These are phyloP conservation scores for Adenanthera pavonina DNA, from an alignment of 306 rosid species.

Conservation along the genomic window DNA sequence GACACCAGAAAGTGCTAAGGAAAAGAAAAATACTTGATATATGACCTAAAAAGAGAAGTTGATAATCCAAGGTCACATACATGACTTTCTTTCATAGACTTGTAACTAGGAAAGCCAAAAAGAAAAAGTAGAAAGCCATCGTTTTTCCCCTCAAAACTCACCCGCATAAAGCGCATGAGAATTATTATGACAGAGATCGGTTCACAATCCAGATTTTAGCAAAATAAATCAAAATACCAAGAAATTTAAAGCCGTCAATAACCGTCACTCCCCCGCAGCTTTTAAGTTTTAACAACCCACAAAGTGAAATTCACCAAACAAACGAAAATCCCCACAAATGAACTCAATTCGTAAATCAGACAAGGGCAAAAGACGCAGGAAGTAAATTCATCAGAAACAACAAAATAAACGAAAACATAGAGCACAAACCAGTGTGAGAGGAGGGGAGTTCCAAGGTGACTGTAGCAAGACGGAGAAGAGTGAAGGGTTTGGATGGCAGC, in stretches of 20 bases:
- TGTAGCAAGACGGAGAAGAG: background rate
- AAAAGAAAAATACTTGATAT: background rate
- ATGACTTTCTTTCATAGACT: background rate
- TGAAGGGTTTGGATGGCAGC: background rate
- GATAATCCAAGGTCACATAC: background rate
- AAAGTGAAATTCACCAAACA: slow-evolving; percentile 18
- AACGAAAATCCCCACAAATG: slow-evolving; percentile 22
- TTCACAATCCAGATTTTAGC: background rate
- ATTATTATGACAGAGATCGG: background rate
- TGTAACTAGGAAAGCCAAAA: background rate
- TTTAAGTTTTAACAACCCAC: slow-evolving; percentile 20
- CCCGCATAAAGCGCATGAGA: background rate
- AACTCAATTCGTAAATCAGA: background rate
- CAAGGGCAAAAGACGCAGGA: background rate
- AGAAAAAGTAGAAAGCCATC: background rate
- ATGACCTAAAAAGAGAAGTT: background rate
- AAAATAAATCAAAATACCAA: background rate
- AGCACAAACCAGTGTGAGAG: slow-evolving; percentile 48
- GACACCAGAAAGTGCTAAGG: slow-evolving; percentile 5
- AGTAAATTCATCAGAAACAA: slow-evolving; percentile 12
- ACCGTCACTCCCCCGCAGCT: background rate
- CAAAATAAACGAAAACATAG: slow-evolving; percentile 8
- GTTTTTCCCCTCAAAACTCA: background rate
- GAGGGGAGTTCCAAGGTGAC: background rate
- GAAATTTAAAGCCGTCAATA: slow-evolving; percentile 13